Percentiles rank a stretch among this genome's conserved stretches.
Conservation (phyloP, 1,139 yeast genomes). For the Yamadazyma dushanensis region DNA sequence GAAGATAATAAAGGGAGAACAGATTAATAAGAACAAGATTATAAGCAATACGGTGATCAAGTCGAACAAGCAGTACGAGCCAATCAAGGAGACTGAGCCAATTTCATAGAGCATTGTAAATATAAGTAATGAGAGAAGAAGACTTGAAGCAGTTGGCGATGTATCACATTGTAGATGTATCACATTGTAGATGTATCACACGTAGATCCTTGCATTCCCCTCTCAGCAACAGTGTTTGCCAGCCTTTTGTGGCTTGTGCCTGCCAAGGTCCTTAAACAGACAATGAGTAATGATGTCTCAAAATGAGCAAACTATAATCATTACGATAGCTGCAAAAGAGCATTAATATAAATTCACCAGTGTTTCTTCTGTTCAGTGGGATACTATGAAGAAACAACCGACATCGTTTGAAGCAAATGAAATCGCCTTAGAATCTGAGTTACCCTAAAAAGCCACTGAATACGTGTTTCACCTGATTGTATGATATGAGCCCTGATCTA, state of each 20-base stretch:
- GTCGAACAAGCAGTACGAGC: slow-evolving; percentile 13
- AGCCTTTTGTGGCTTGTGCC: too few relatives aligned
- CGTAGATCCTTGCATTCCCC: too few relatives aligned
- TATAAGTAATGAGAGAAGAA: slow-evolving; percentile 2
- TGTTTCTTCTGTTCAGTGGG: not conserved
- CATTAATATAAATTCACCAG: too few relatives aligned
- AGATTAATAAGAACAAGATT: slow-evolving; percentile 63
- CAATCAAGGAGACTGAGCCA: slow-evolving; percentile 10
- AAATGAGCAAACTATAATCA: too few relatives aligned
- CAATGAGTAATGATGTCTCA: too few relatives aligned
- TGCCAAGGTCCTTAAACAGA: too few relatives aligned
- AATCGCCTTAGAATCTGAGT: too few relatives aligned
- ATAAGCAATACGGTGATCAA: slow-evolving; percentile 80
- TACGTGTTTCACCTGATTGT: not conserved
- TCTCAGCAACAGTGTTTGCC: too few relatives aligned
- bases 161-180: too few relatives aligned
- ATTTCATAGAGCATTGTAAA: slow-evolving; percentile 6
- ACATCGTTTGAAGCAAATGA: slow-evolving; percentile 4
- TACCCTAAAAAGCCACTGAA: too few relatives aligned
- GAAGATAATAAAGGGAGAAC: slow-evolving; percentile 76
- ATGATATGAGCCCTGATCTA: not conserved
- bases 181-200: too few relatives aligned
- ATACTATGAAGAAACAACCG: not conserved
- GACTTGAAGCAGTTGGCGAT: not conserved
- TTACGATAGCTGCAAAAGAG: too few relatives aligned